Evolutionary conservation across 1,139 yeast species (phyloP), one percentile per base, ranked within the genome.

Genomic region (Hyphopichia fennica): DNA sequence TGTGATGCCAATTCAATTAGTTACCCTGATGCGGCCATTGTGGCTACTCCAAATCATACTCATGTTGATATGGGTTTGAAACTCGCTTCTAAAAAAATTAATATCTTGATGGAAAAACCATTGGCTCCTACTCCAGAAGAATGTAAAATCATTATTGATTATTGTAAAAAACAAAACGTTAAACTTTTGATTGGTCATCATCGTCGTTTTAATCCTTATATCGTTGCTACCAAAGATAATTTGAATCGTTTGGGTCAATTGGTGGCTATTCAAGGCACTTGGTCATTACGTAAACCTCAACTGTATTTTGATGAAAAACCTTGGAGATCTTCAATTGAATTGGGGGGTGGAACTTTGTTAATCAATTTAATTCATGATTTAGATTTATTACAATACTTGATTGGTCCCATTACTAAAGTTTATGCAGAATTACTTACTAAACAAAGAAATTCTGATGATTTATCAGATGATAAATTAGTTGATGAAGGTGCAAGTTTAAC

Each of bases 401-500:
- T 71, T 41, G 77, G 76, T 0, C 75, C 75, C 2, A 58, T 71
- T 25, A 57, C 53, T 27, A 59, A 58, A 30, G 73, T 71, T 4
- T 69, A 65, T 50, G 75, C 76, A 7, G 75, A 71, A 43, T 50
- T 60, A 14, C 54, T 70, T 43, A 50, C 59, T 6, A 61, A 61
- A 36, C 72, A 67, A 45, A 54, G 76, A 44, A 40, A 48, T 2
- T n/a, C 36, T 8, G 2, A 17, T 14, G 13, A n/a, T 20, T 25
- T 41, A 28, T 59, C 54, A 13, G 56, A 54, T 37, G 41, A 45
- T 11, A 49, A 51, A 22, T 44, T 50, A 37, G 75, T 67, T n/a
- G 76, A 70, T 47, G 76, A 71, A 50, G 77, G 77, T 5, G 75
- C 75, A 2, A 72, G 60, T 2, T 57, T 71, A 35, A 70, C 74